Percentiles rank a stretch among this genome's conserved stretches.
Conservation (phyloP, 106 monocot species). For the Allium sativum region DNA sequence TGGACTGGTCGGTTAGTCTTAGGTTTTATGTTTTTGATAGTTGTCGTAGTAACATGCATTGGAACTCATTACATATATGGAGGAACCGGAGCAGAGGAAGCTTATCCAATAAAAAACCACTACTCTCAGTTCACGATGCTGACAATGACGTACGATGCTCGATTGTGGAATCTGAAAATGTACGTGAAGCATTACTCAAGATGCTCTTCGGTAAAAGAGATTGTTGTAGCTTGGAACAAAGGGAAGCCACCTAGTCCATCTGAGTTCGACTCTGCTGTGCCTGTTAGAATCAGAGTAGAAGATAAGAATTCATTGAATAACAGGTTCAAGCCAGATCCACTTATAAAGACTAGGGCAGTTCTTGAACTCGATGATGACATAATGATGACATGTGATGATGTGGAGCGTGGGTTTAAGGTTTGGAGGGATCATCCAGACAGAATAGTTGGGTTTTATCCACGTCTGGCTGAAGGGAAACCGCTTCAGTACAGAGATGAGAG, state of each 20-base stretch:
- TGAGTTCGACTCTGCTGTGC: constrained; percentile 56
- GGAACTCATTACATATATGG: constrained; percentile 50
- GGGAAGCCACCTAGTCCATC: constrained; percentile 27
- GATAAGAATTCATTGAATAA: constrained; percentile 66
- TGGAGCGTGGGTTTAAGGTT: constrained; percentile 84
- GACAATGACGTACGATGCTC: constrained; percentile 75
- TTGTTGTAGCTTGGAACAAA: constrained; percentile 84
- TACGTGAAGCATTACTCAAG: constrained; percentile 79
- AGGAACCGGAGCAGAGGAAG: constrained; percentile 64
- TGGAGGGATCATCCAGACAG: constrained; percentile 69
- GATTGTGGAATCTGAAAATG: constrained; percentile 73
- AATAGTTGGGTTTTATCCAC: constrained; percentile 79
- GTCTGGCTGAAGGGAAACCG: constrained; percentile 54
- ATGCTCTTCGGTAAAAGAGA: constrained; percentile 74
- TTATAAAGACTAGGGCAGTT: constrained; percentile 68
- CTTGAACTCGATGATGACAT: constrained; percentile 82
- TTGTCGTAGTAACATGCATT: constrained; percentile 37
- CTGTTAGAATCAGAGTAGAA: constrained; percentile 76
- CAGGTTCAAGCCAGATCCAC: constrained; percentile 54
- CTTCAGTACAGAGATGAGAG: constrained; percentile 52
- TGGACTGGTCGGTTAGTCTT: constrained; percentile 29
- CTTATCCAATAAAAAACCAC: constrained; percentile 51
- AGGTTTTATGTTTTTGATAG: constrained; percentile 20
- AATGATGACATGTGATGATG: constrained; percentile 82
- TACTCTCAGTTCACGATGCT: constrained; percentile 86